Percentiles rank a stretch among this genome's conserved stretches.
phyloP scores from a whole-genome alignment of 2,329 filamentous ascomycete genomes.

The Ampelomyces quisqualis region DNA sequence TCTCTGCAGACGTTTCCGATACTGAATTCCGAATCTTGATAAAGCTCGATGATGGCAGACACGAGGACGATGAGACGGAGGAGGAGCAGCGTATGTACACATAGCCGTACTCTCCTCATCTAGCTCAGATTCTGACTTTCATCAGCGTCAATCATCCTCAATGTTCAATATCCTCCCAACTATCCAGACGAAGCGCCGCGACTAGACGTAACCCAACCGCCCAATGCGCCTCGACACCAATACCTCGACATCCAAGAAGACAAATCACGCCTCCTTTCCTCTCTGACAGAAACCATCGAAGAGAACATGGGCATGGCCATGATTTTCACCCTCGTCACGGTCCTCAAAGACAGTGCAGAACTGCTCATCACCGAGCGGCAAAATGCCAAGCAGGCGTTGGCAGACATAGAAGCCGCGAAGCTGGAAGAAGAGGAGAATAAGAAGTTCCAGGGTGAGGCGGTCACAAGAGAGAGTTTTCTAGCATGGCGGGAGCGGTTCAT shows the following conservation, averaged over 20 bases:
- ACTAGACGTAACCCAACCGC: slow-evolving; percentile 75
- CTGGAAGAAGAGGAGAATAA: slow-evolving; percentile 90
- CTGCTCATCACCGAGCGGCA: slow-evolving; percentile 74
- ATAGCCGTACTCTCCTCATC: not conserved
- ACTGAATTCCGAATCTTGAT: slow-evolving; percentile 85
- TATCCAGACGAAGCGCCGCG: slow-evolving; percentile 87
- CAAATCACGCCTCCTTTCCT: slow-evolving; percentile 69
- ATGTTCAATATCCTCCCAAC: slow-evolving; percentile 82
- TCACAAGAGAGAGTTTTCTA: slow-evolving; percentile 82
- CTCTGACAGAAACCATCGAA: slow-evolving; percentile 72
- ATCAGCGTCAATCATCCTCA: slow-evolving; percentile 69
- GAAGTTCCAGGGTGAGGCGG: slow-evolving; percentile 89
- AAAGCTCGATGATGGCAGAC: slow-evolving; percentile 68
- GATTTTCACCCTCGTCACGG: slow-evolving; percentile 87
- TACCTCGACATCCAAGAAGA: slow-evolving; percentile 80
- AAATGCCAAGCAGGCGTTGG: slow-evolving; percentile 58
- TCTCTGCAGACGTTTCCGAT: slow-evolving; percentile 76
- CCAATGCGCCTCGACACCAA: slow-evolving; percentile 67
- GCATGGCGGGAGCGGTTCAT: slow-evolving; percentile 79
- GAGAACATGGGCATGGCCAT: slow-evolving; percentile 97
- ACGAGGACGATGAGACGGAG: slow-evolving; percentile 57
- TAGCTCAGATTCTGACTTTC: slow-evolving; percentile 3
- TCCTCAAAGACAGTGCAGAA: slow-evolving; percentile 89
- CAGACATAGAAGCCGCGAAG: slow-evolving; percentile 58
- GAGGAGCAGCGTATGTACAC: slow-evolving; percentile 52